These are phyloP conservation scores for Venturia carpophila DNA, from an alignment of 2,329 filamentous ascomycete genomes.

Conservation along the genomic window DNA sequence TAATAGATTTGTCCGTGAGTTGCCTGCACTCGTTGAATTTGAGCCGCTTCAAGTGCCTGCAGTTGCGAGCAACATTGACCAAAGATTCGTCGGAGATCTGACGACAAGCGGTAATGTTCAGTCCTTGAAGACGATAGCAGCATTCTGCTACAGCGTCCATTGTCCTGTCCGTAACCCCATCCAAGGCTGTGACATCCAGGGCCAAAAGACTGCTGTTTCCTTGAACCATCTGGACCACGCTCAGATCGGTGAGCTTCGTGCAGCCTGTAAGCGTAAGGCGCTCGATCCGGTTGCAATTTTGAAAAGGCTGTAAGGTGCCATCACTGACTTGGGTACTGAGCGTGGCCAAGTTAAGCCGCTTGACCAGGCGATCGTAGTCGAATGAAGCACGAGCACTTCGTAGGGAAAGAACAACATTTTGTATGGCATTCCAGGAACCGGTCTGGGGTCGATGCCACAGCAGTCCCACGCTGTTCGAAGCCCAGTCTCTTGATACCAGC, in stretches of 20 bases:
- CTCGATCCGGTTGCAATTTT: constrained; percentile 83
- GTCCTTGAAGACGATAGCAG: constrained; percentile 77
- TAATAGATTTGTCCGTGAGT: constrained; percentile 71
- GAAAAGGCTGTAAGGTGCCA: constrained; percentile 75
- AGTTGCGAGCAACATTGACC: constrained; percentile 69
- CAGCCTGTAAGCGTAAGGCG: constrained; percentile 89
- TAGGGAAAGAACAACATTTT: constrained; percentile 72
- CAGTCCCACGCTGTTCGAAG: constrained; percentile 81
- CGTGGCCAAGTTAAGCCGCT: constrained; percentile 79
- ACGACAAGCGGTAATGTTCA: constrained; percentile 84
- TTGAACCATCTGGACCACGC: constrained; percentile 69
- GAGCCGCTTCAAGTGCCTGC: constrained; percentile 81
- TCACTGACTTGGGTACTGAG: constrained; percentile 74
- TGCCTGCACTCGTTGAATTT: constrained; percentile 93
- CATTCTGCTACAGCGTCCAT: constrained; percentile 70
- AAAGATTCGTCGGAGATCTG: constrained; percentile 82
- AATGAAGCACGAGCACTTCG: constrained; percentile 70
- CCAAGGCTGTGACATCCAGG: constrained; percentile 78
- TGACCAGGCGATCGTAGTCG: constrained; percentile 81
- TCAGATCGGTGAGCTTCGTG: constrained; percentile 72
- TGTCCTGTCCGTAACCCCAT: constrained; percentile 72
- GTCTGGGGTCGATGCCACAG: constrained; percentile 93
- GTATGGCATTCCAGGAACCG: constrained; percentile 74
- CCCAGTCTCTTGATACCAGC: constrained; percentile 92
- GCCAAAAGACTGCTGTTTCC: constrained; percentile 77